These are phyloP conservation scores for Chalciporus chontae DNA, from an alignment of 768 basidiomycete genomes.

Conservation along the genomic window DNA sequence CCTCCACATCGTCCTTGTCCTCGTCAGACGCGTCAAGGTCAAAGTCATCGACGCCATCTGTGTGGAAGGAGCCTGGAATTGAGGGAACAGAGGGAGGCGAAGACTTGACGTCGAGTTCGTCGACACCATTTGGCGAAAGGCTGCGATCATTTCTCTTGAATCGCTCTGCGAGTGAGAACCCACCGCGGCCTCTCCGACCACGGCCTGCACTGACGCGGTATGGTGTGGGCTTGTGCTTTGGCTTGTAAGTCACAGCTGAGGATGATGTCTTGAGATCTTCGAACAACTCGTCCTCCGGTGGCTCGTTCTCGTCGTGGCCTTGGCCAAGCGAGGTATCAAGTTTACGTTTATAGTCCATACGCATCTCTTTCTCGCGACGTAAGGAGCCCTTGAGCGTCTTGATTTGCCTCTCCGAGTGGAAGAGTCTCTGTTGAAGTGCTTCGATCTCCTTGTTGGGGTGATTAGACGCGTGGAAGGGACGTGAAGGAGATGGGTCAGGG, in stretches of 20 bases:
- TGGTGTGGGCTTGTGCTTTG: slow-evolving; percentile 46
- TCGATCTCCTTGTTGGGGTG: slow-evolving; percentile 82
- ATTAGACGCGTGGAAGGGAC: slow-evolving; percentile 65
- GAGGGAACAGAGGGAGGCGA: slow-evolving; percentile 32
- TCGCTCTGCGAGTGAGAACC: slow-evolving; percentile 55
- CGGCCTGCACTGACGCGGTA: slow-evolving; percentile 48
- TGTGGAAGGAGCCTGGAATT: slow-evolving; percentile 31
- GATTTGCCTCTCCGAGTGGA: slow-evolving; percentile 85
- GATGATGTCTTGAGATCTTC: slow-evolving; percentile 43
- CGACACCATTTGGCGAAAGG: slow-evolving; percentile 44
- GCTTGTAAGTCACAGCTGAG: slow-evolving; percentile 31
- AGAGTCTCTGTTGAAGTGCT: slow-evolving; percentile 72
- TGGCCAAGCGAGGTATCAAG: slow-evolving; percentile 42
- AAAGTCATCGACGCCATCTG: slow-evolving; percentile 15
- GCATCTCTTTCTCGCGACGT: slow-evolving; percentile 79
- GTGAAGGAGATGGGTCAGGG: slow-evolving; percentile 60
- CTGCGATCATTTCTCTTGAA: slow-evolving; percentile 56
- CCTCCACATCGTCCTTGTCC: slow-evolving; percentile 21
- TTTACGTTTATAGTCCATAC: slow-evolving; percentile 61
- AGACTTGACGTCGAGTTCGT: slow-evolving; percentile 15
- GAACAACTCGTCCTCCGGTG: slow-evolving; percentile 39
- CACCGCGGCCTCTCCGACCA: slow-evolving; percentile 51
- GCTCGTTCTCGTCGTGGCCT: slow-evolving; percentile 36
- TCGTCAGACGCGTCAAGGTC: slow-evolving; percentile 25
- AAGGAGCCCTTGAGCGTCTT: slow-evolving; percentile 75